Conservation (phyloP, 2,329 filamentous ascomycete genomes). For the Calonectria naviculata region DNA sequence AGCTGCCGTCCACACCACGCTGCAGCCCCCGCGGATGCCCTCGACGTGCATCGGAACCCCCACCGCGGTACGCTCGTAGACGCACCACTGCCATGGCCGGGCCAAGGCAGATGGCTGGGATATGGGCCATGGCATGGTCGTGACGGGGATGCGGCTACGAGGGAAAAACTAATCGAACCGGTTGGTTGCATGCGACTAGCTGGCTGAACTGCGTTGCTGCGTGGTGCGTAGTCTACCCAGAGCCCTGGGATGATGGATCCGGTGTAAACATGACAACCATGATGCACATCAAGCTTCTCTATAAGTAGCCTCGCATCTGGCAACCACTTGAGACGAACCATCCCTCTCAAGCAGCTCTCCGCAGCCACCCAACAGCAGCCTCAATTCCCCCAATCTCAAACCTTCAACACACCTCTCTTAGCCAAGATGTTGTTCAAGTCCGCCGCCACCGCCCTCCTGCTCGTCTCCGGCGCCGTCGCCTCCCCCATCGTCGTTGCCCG, state of each 20-base stretch:
- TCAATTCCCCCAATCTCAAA: background rate
- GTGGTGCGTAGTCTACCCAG: background rate
- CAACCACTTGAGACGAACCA: constrained; percentile 17
- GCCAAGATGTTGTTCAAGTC: constrained; percentile 42
- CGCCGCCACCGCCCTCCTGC: constrained; percentile 33
- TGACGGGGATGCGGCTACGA: background rate
- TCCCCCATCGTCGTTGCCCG: constrained; percentile 43
- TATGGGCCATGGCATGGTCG: background rate
- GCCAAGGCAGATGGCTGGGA: constrained; percentile 2
- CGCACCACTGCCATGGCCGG: background rate
- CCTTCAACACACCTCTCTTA: constrained; percentile 1
- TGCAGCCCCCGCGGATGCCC: background rate
- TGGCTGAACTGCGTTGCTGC: background rate
- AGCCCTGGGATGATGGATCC: constrained; percentile 6
- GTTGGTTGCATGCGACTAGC: background rate
- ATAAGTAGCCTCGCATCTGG: constrained; percentile 32
- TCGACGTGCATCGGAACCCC: background rate
- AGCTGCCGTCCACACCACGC: background rate
- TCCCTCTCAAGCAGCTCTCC: constrained; percentile 27
- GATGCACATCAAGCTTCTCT: background rate
- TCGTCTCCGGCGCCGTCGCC: constrained; percentile 41
- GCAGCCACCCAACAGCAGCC: constrained; percentile 23
- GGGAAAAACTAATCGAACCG: background rate
- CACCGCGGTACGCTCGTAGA: background rate
- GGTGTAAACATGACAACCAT: background rate